Percentiles rank a stretch among this genome's conserved stretches.
Evolutionary conservation across 202 grass and related monocot species (phyloP).

Genomic region (Zoysia matrella): DNA sequence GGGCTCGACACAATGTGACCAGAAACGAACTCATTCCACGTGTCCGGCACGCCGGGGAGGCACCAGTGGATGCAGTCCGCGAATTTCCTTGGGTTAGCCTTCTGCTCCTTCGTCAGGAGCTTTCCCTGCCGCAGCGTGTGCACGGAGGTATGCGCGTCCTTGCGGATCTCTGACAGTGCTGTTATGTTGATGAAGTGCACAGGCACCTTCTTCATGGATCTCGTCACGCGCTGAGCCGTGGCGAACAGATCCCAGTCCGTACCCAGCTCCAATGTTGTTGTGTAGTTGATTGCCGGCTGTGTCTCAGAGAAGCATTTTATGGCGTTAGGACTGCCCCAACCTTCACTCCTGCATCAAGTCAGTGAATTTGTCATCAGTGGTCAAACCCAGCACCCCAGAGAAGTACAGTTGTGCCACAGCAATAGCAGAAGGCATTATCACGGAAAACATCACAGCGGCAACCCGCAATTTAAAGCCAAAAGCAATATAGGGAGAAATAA

Average conservation of each 20-base stretch:
- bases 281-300: constrained; percentile 62
- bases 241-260: constrained; percentile 87
- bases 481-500: not conserved
- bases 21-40: constrained; percentile 89
- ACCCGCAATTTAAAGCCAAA: not conserved
- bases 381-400: not conserved
- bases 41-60: constrained; percentile 84
- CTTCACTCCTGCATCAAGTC: no score
- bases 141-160: constrained; percentile 93
- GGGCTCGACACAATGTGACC: constrained; percentile 39
- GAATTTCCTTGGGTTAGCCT: constrained; percentile 71
- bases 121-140: constrained; percentile 94
- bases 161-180: constrained; percentile 85
- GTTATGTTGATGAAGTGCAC: constrained; percentile 93
- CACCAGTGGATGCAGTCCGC: constrained; percentile 99
- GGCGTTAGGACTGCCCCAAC: no score
- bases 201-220: not conserved
- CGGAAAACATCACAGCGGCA: not conserved
- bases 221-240: constrained; percentile 54
- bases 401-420: constrained; percentile 2
- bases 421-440: not conserved
- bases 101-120: constrained; percentile 78
- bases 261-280: constrained; percentile 63
- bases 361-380: not conserved
- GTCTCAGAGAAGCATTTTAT: no score